Percentiles rank a stretch among this genome's conserved stretches.
Evolutionary conservation across 306 rosid genomes (phyloP).

Genomic region (Cucurbita moschata): DNA sequence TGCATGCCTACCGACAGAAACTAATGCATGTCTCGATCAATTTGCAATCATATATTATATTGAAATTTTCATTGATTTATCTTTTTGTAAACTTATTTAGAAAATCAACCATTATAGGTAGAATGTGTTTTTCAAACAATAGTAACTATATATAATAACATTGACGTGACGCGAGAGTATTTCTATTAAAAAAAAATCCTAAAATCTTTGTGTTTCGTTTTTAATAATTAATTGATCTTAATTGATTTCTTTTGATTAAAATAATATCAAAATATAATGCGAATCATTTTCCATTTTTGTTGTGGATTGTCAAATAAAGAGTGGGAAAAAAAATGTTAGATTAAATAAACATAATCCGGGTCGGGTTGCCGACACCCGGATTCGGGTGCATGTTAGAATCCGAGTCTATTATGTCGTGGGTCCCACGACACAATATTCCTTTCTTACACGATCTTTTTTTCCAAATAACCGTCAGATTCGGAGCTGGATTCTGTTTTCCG

Average conservation of each 20-base stretch:
- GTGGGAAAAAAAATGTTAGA: too few relatives aligned
- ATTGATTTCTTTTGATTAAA: background rate
- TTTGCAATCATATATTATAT: background rate
- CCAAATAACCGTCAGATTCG: constrained; percentile 26
- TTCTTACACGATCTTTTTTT: background rate
- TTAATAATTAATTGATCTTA: background rate
- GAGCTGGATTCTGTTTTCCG: constrained; percentile 8
- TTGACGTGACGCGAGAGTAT: background rate
- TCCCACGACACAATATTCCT: constrained; percentile 12
- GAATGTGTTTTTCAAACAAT: background rate
- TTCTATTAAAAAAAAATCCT: background rate
- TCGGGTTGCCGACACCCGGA: background rate
- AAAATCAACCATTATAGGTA: background rate
- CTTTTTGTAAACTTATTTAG: background rate
- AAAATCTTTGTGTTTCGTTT: background rate
- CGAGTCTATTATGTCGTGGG: constrained; percentile 3
- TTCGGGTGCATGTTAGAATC: background rate
- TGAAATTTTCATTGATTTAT: too few relatives aligned
- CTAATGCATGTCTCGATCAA: background rate
- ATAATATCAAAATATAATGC: background rate
- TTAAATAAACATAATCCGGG: too few relatives aligned
- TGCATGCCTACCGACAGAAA: background rate
- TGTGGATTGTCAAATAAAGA: background rate
- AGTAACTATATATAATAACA: background rate
- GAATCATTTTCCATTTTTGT: background rate